phyloP scores from a whole-genome alignment of 208 protist genomes.

The Crithidia acanthocephali region DNA sequence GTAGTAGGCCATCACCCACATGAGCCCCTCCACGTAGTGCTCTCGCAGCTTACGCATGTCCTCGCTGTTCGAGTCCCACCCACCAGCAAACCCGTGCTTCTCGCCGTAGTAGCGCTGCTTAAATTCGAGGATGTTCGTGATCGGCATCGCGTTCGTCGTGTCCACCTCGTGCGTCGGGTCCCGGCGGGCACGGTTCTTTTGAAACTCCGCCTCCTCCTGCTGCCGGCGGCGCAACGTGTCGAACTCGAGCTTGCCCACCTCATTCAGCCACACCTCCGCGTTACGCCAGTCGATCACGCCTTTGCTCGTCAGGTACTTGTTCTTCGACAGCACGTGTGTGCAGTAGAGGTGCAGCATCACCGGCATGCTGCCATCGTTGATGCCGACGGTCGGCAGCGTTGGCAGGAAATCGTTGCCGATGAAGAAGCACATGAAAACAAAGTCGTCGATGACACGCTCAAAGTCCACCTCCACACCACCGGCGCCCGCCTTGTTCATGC shows the following conservation, averaged over 20 bases:
- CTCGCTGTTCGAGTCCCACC: constrained; percentile 63
- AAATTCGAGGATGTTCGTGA: constrained; percentile 74
- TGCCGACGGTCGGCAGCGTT: constrained; percentile 94
- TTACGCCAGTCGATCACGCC: constrained; percentile 77
- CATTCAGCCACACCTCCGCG: constrained; percentile 73
- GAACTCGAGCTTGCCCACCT: constrained; percentile 82
- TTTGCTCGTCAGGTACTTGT: constrained; percentile 77
- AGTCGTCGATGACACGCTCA: constrained; percentile 97
- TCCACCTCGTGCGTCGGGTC: constrained; percentile 73
- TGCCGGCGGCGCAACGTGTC: constrained; percentile 65
- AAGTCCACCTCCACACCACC: constrained; percentile 64
- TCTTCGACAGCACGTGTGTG: constrained; percentile 61
- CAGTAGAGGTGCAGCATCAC: constrained; percentile 90
- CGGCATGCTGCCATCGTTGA: constrained; percentile 94
- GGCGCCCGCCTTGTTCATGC: constrained; percentile 22
- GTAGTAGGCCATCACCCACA: constrained; percentile 92
- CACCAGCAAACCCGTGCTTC: constrained; percentile 84
- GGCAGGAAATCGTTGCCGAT: constrained; percentile 99
- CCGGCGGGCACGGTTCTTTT: constrained; percentile 55
- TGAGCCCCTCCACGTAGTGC: constrained; percentile 90
- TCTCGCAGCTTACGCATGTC: constrained; percentile 71
- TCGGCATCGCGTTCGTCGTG: constrained; percentile 32
- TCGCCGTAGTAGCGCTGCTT: constrained; percentile 88
- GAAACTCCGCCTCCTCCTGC: constrained; percentile 82
- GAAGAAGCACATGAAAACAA: constrained; percentile 98